A percentile compares a stretch with the other conserved stretches of the same genome.
phyloP scores from a whole-genome alignment of 805 yeast genomes.

The Vanderwaltozyma polyspora region DNA sequence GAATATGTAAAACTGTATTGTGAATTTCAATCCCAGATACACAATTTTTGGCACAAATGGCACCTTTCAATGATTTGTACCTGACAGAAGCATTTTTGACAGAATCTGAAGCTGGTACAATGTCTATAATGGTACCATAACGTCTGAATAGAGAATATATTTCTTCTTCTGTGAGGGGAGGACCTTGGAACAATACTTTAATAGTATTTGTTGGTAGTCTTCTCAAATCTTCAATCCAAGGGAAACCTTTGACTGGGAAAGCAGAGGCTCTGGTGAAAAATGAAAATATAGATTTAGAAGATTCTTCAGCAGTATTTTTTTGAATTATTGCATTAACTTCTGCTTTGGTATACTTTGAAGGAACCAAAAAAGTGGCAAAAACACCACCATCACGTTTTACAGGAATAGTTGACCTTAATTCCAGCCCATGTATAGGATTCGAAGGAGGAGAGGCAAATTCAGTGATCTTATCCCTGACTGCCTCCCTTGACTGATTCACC shows the following conservation, averaged over 20 bases:
- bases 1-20: slow-evolving; percentile 59
- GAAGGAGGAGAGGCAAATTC: slow-evolving; percentile 30
- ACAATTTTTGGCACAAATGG: slow-evolving; percentile 84
- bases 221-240: slow-evolving; percentile 92
- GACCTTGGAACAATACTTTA: slow-evolving; percentile 66
- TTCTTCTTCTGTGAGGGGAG: slow-evolving; percentile 64
- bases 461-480: slow-evolving; percentile 31
- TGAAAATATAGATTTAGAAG: slow-evolving; percentile 28
- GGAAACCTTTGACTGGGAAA: slow-evolving; percentile 76
- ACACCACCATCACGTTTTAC: slow-evolving; percentile 87
- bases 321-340: slow-evolving; percentile 45
- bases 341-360: slow-evolving; percentile 37
- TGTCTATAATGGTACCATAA: slow-evolving; percentile 76
- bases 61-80: slow-evolving; percentile 50
- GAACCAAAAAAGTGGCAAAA: slow-evolving; percentile 65
- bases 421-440: slow-evolving; percentile 31
- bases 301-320: slow-evolving; percentile 32
- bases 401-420: slow-evolving; percentile 52
- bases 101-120: slow-evolving; percentile 39
- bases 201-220: slow-evolving; percentile 58
- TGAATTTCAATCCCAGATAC: slow-evolving; percentile 64
- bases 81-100: slow-evolving; percentile 44
- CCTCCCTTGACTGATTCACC: slow-evolving; percentile 28
- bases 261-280: slow-evolving; percentile 42
- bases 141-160: slow-evolving; percentile 72